These are phyloP conservation scores for Fusarium humuli DNA, from an alignment of 2,329 filamentous ascomycete species.

Conservation along the genomic window DNA sequence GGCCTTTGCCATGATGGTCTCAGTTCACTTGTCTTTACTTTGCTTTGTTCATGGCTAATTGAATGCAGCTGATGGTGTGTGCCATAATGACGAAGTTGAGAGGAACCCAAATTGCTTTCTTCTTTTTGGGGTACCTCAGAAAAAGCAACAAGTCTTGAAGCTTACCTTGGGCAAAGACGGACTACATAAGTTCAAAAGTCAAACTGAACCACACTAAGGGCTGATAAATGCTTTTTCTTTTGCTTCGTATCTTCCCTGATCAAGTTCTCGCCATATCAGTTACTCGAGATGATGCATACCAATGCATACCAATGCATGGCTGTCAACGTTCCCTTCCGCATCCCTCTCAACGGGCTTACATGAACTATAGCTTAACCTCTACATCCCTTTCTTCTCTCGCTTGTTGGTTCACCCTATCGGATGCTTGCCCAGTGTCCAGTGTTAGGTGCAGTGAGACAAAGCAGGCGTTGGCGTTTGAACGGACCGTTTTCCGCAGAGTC, in stretches of 20 bases:
- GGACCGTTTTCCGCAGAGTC: constrained; percentile 7
- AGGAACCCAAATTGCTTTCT: constrained; percentile 52
- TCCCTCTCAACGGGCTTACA: constrained; percentile 4
- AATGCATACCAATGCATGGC: constrained; percentile 14
- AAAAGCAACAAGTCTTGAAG: constrained; percentile 23
- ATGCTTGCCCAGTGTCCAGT: constrained; percentile 13
- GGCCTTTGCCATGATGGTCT: constrained; percentile 25
- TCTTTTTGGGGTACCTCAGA: constrained; percentile 45
- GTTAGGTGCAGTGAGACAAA: constrained; percentile 28
- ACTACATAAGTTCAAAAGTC: not conserved
- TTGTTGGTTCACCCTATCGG: constrained; percentile 30
- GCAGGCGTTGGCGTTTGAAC: constrained; percentile 5
- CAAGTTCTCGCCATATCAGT: not conserved
- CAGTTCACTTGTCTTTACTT: not conserved
- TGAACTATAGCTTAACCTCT: not conserved
- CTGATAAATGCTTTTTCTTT: constrained; percentile 1
- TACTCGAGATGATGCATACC: constrained; percentile 34
- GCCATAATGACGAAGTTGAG: constrained; percentile 50
- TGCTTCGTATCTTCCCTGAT: not conserved
- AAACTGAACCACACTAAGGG: not conserved
- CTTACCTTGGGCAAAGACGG: not conserved
- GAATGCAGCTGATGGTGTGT: constrained; percentile 40
- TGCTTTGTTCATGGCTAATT: not conserved
- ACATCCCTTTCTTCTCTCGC: constrained; percentile 21
- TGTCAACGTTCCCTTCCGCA: constrained; percentile 14